These are phyloP conservation scores for Globisporangium orthogonon DNA, from an alignment of 352 stramenopile genomes.

Conservation along the genomic window DNA sequence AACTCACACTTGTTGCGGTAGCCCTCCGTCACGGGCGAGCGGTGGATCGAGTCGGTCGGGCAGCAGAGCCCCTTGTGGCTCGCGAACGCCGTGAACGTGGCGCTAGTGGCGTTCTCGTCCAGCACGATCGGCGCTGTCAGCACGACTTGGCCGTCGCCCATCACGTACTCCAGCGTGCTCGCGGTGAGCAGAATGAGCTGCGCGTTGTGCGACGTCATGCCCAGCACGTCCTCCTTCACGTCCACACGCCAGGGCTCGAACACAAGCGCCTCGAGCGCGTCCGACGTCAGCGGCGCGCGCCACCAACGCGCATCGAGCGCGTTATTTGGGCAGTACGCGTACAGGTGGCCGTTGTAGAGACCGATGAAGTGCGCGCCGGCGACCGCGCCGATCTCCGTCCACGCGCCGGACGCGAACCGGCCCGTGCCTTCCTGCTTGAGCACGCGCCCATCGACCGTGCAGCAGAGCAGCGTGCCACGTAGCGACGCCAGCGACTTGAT, in stretches of 20 bases:
- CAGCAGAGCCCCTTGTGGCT: constrained; percentile 84
- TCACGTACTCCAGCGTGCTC: constrained; percentile 33
- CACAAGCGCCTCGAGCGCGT: constrained; percentile 39
- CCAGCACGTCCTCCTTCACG: constrained; percentile 22
- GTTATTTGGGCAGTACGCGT: constrained; percentile 28
- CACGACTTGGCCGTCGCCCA: constrained; percentile 27
- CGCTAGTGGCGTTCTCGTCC: constrained; percentile 2
- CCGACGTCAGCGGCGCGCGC: constrained; percentile 35
- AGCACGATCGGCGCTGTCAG: constrained; percentile 25
- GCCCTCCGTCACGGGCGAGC: constrained; percentile 76
- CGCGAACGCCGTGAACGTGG: constrained; percentile 48
- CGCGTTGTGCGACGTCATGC: constrained; percentile 74
- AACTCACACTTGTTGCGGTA: constrained; percentile 99
- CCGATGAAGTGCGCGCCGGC: constrained; percentile 38
- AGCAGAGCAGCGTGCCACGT: constrained; percentile 55
- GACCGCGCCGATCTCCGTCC: constrained; percentile 46
- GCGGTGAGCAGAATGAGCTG: constrained; percentile 56
- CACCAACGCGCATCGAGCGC: constrained; percentile 24
- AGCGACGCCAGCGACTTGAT: constrained; percentile 65
- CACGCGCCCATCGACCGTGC: constrained; percentile 48
- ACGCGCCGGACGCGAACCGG: constrained; percentile 50
- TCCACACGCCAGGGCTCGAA: constrained; percentile 33
- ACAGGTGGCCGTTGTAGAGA: constrained; percentile 72
- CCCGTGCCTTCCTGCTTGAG: constrained; percentile 62
- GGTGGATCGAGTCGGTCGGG: constrained; percentile 80